Evolutionary conservation across 352 stramenopile genomes (phyloP).

Genomic region (Aphanomyces astaci): DNA sequence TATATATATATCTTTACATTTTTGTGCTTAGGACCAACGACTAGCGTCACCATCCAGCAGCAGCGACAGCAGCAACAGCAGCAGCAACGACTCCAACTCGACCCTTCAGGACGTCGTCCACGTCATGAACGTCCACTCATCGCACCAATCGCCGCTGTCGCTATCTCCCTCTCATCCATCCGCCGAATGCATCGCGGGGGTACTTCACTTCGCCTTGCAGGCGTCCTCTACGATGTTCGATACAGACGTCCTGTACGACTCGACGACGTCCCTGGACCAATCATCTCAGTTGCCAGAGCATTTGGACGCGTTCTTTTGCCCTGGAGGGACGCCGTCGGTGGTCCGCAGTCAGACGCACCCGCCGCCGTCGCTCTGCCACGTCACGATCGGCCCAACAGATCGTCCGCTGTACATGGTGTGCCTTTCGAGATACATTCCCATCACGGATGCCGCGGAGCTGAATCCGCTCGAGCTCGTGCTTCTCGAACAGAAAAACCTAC

Average conservation of each 20-base stretch:
- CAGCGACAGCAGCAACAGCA: not conserved
- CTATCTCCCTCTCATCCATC: too few species aligned
- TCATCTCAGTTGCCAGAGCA: conserved; percentile 71
- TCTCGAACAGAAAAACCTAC: conserved; percentile 69
- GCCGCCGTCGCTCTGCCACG: conserved; percentile 63
- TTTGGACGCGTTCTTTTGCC: conserved; percentile 74
- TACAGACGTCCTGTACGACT: conserved; percentile 61
- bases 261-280: conserved; percentile 51
- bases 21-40: too few species aligned
- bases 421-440: conserved; percentile 67
- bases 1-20: too few species aligned
- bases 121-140: conserved; percentile 79
- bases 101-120: conserved; percentile 82
- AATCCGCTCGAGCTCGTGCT: conserved; percentile 68
- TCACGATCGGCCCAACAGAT: conserved; percentile 75
- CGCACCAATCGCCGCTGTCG: conserved; percentile 53
- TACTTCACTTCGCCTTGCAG: conserved; percentile 8
- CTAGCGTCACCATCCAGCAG: too few species aligned
- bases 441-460: conserved; percentile 57
- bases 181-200: not conserved
- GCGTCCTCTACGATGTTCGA: conserved; percentile 26
- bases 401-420: conserved; percentile 76
- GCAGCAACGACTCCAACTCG: conserved; percentile 47
- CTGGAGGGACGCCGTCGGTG: conserved; percentile 25
- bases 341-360: conserved; percentile 50